phyloP scores from a whole-genome alignment of 257 asterid genomes.

The Knoxia roxburghii region DNA sequence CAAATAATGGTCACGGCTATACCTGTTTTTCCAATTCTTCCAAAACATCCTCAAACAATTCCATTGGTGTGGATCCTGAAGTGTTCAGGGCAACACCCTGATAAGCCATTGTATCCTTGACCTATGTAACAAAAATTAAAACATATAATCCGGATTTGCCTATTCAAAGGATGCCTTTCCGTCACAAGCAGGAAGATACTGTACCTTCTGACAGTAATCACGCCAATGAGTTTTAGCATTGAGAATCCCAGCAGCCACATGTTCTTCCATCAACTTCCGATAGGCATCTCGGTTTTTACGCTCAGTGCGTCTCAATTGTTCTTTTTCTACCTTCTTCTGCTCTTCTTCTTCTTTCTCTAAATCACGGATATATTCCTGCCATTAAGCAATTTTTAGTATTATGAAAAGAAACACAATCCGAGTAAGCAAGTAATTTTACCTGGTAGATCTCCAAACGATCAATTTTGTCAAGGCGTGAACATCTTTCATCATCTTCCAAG shows the following conservation, averaged over 20 bases:
- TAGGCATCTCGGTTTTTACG: conserved; percentile 93
- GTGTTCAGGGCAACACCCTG: conserved; percentile 73
- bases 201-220: conserved; percentile 78
- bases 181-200: conserved; percentile 7
- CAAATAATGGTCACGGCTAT: background rate
- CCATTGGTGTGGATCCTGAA: conserved; percentile 92
- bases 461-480: conserved; percentile 83
- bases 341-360: conserved; percentile 96
- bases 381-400: conserved; percentile 10
- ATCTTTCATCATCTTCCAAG: conserved; percentile 92
- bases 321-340: conserved; percentile 84
- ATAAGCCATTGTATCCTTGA: conserved; percentile 74
- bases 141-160: background rate
- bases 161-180: background rate
- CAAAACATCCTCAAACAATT: conserved; percentile 75
- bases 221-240: conserved; percentile 91
- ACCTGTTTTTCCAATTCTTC: conserved; percentile 93
- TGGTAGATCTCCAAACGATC: conserved; percentile 87
- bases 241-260: conserved; percentile 70
- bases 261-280: conserved; percentile 85
- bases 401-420: background rate
- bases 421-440: conserved; percentile 33
- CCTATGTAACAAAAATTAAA: conserved; percentile 35
- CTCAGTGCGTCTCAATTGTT: conserved; percentile 76
- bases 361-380: conserved; percentile 91